These are phyloP conservation scores for Dispira simplex DNA, from an alignment of 192 early-diverging fungal genomes.

Conservation along the genomic window DNA sequence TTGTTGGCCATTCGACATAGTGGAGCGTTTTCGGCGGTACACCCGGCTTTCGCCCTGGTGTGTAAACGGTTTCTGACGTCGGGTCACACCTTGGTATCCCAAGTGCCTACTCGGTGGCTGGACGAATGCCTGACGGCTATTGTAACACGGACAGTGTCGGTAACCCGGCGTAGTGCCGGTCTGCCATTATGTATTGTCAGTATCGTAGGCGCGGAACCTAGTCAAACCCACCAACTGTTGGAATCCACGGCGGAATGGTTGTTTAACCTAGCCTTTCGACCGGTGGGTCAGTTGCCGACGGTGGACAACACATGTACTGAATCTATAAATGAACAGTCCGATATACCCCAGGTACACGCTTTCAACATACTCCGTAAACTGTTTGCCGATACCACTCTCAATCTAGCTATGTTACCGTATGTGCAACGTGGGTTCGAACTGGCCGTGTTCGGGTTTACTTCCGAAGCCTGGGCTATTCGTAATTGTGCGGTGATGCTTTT, in stretches of 20 bases:
- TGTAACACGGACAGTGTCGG: constrained; percentile 58
- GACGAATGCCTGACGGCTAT: constrained; percentile 62
- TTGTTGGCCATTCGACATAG: constrained; percentile 73
- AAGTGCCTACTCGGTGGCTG: constrained; percentile 54
- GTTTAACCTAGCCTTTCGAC: constrained; percentile 38
- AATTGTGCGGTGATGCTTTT: constrained; percentile 92
- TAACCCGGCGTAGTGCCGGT: constrained; percentile 84
- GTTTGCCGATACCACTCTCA: constrained; percentile 66
- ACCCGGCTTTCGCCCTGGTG: constrained; percentile 55
- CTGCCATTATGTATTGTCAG: constrained; percentile 78
- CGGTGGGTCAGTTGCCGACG: constrained; percentile 16
- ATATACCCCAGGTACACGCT: constrained; percentile 86
- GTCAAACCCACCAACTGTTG: constrained; percentile 38
- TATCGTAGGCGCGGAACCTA: constrained; percentile 53
- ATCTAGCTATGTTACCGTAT: constrained; percentile 54
- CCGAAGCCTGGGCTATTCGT: constrained; percentile 73
- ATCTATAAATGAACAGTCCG: constrained; percentile 42
- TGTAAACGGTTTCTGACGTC: constrained; percentile 54
- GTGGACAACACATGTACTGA: not conserved
- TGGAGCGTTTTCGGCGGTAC: constrained; percentile 83
- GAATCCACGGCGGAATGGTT: constrained; percentile 49
- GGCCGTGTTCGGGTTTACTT: constrained; percentile 67
- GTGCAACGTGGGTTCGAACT: constrained; percentile 60
- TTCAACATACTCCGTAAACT: constrained; percentile 77
- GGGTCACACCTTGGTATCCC: constrained; percentile 26